These are phyloP conservation scores for Acorus gramineus DNA, from an alignment of 106 monocot genomes.

Conservation along the genomic window DNA sequence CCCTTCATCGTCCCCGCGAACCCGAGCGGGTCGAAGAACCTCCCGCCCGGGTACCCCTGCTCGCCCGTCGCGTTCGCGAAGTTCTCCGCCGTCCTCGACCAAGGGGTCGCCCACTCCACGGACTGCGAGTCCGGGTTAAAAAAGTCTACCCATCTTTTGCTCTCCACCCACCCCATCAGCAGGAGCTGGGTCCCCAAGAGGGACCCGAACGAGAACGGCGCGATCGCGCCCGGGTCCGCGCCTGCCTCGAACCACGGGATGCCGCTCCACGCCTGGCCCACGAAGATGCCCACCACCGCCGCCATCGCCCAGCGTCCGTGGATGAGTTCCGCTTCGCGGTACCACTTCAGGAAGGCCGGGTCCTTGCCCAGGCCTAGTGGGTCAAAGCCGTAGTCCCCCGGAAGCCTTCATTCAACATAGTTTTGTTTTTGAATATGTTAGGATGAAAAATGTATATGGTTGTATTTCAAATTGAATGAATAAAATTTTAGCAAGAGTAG, in stretches of 20 bases:
- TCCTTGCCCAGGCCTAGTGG: conserved; percentile 90
- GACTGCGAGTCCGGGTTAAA: conserved; percentile 96
- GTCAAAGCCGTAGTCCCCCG: conserved; percentile 93
- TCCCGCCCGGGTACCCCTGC: conserved; percentile 93
- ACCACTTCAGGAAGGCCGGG: conserved; percentile 95
- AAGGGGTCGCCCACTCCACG: conserved; percentile 95
- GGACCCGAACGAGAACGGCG: conserved; percentile 93
- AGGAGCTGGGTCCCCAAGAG: conserved; percentile 87
- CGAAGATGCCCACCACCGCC: conserved; percentile 86
- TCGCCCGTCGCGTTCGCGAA: conserved; percentile 87
- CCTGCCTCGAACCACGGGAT: conserved; percentile 96
- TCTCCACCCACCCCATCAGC: conserved; percentile 99
- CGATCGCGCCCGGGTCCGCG: conserved; percentile 73
- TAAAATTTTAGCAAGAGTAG: too few relatives aligned
- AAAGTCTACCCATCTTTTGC: conserved; percentile 95
- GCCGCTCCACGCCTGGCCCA: conserved; percentile 93
- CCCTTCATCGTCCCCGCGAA: conserved; percentile 56
- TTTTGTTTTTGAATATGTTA: too few relatives aligned
- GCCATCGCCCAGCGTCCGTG: conserved; percentile 92
- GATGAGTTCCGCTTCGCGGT: conserved; percentile 97
- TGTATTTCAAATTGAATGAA: too few relatives aligned
- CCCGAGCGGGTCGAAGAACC: conserved; percentile 86
- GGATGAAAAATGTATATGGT: too few relatives aligned
- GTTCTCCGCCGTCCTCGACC: conserved; percentile 87
- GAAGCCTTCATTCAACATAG: conserved; percentile 25